Conservation (phyloP, 2,329 filamentous ascomycete genomes). For the Aspergillus jensenii region DNA sequence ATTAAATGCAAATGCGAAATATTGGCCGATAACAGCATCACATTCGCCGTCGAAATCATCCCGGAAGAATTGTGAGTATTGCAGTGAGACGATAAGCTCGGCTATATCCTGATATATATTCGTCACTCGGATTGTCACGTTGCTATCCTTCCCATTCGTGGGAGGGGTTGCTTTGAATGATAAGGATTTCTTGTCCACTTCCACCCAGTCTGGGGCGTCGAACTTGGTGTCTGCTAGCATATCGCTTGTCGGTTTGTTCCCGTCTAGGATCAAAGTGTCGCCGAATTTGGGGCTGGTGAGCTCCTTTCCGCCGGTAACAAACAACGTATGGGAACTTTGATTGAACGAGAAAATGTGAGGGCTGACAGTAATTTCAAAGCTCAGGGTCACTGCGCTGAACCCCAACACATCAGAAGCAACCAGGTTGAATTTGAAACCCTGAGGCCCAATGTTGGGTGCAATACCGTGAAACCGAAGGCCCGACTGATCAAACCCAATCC, state of each 20-base stretch:
- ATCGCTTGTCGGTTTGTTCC: conserved; percentile 47
- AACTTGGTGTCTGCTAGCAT: conserved; percentile 56
- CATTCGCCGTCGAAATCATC: conserved; percentile 45
- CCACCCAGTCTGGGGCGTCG: conserved; percentile 67
- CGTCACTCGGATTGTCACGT: conserved; percentile 60
- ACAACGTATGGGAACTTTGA: conserved; percentile 56
- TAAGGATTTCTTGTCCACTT: conserved; percentile 62
- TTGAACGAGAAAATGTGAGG: conserved; percentile 68
- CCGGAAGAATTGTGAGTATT: conserved; percentile 45
- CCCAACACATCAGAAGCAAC: conserved; percentile 79
- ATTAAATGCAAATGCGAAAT: conserved; percentile 51
- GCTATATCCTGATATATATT: conserved; percentile 63
- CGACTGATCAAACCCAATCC: conserved; percentile 71
- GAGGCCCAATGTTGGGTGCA: conserved; percentile 68
- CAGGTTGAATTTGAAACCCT: conserved; percentile 69
- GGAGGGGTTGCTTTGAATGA: conserved; percentile 65
- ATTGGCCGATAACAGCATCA: conserved; percentile 50
- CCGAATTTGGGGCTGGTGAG: conserved; percentile 56
- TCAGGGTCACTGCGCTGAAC: conserved; percentile 65
- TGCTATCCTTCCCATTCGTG: conserved; percentile 56
- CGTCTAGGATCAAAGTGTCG: conserved; percentile 59
- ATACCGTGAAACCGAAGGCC: conserved; percentile 68
- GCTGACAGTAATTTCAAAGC: conserved; percentile 72
- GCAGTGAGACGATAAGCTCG: conserved; percentile 54
- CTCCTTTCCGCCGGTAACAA: conserved; percentile 54